phyloP scores from a whole-genome alignment of 169 alveolate genomes.

The Plasmodium coatneyi region DNA sequence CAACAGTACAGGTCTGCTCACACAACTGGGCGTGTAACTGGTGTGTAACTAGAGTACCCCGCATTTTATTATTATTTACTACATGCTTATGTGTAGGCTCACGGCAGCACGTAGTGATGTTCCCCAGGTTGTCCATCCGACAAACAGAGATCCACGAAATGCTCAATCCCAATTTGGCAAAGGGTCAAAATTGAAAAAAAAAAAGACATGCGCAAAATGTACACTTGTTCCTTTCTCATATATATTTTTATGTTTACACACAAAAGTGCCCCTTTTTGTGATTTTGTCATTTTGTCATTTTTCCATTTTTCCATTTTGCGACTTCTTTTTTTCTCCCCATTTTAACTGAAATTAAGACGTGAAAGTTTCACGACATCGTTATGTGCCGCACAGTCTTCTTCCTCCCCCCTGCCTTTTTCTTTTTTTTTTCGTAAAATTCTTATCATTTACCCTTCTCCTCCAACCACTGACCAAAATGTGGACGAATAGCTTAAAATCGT shows the following conservation, averaged over 20 bases:
- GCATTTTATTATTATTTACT: neutral
- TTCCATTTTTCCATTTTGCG: neutral
- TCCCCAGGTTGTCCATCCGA: neutral
- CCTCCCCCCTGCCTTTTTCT: neutral
- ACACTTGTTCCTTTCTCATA: neutral
- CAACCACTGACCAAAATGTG: conserved; percentile 20
- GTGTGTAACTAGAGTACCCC: neutral
- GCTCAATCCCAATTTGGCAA: neutral
- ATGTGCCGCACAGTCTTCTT: neutral
- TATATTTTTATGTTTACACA: neutral
- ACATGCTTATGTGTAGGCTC: neutral
- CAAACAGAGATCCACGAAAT: neutral
- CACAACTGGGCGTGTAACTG: neutral
- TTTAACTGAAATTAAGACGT: neutral
- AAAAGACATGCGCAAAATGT: neutral
- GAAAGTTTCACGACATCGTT: neutral
- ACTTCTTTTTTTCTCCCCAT: neutral
- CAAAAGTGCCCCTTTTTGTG: neutral
- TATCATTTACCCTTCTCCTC: neutral
- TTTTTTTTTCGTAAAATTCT: neutral
- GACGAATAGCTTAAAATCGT: conserved; percentile 15
- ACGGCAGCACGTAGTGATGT: neutral
- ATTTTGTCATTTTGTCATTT: neutral
- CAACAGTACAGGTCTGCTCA: neutral
- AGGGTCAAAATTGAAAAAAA: neutral